Evolutionary conservation across 2,329 filamentous ascomycete genomes (phyloP), one percentile per base, ranked within the genome.

Genomic region (Diplodia intermedia): DNA sequence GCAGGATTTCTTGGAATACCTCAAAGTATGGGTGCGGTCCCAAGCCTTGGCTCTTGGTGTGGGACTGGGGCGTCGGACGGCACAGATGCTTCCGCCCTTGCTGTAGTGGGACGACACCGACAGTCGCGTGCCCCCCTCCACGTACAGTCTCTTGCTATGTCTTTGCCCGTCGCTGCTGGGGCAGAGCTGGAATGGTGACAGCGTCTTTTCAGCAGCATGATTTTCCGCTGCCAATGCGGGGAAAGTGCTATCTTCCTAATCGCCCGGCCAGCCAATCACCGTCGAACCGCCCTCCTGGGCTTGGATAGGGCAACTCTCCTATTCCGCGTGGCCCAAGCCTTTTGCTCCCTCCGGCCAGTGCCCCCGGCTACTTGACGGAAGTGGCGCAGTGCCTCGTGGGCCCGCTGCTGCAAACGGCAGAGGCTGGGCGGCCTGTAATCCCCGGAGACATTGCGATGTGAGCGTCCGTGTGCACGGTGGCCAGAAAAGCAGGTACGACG

Each of bases 1-100:
- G n/a, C 65, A 49, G 60, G 43, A 33, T 49, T 33, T 61, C 60
- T 63, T 63, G 60, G 63, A 61, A 52, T 33, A 69, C 70, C 70
- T 67, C 70, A 11, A n/a, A 20, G n/a, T 31, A 5, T 47, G 26
- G 40, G 57, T 50, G 65, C 63, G 62, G 67, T 55, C 57, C 69
- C 68, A 57, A 52, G 60, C 11, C 60, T 63, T 52, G 60, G 60
- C 47, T 15, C 12, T 36, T n/a, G 47, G 40, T 29, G 36, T 61
- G 23, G 26, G 26, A 31, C 36, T 38, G 36, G 11, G 36, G 36
- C 36, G 36, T 38, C 9, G 11, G 36, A 36, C 54, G 43, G n/a
- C 43, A 47, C 43, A 47, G 18, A 20, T 57, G n/a, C n/a, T 57
- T 20, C 54, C 54, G 54, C 54, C 54, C 54, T 57, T 40, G 33